Conservation (phyloP, 352 stramenopile genomes). For the Globisporangium radiosum region DNA sequence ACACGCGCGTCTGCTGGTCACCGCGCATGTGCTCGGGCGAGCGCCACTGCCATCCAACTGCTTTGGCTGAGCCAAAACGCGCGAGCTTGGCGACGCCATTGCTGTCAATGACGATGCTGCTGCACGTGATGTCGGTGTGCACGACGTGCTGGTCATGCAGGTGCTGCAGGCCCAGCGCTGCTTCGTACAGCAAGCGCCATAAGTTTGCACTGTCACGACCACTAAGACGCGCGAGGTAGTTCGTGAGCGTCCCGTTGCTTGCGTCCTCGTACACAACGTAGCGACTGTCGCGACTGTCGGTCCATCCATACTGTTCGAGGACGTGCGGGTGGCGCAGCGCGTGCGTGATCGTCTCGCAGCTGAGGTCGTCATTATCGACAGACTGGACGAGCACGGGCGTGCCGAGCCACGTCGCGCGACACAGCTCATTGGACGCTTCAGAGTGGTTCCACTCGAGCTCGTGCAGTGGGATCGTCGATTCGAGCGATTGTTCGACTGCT, state of each 20-base stretch:
- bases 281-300: neutral
- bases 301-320: neutral
- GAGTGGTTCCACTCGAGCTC: no score
- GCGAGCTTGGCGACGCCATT: neutral
- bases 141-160: conserved; percentile 5
- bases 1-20: neutral
- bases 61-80: no score
- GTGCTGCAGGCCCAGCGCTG: conserved; percentile 13
- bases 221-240: neutral
- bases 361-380: no score
- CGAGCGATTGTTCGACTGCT: no score
- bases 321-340: neutral
- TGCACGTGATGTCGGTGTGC: no score
- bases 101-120: neutral
- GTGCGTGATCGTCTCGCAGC: no score
- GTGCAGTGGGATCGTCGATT: no score
- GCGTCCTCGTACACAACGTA: conserved; percentile 1
- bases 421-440: no score
- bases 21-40: conserved; percentile 2
- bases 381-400: no score
- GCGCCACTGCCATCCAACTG: neutral
- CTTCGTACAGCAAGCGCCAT: conserved; percentile 18
- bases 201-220: conserved; percentile 47
- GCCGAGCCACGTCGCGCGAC: no score
- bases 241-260: neutral